phyloP scores from a whole-genome alignment of 2,329 filamentous ascomycete species.

The Colletotrichum sp. region DNA sequence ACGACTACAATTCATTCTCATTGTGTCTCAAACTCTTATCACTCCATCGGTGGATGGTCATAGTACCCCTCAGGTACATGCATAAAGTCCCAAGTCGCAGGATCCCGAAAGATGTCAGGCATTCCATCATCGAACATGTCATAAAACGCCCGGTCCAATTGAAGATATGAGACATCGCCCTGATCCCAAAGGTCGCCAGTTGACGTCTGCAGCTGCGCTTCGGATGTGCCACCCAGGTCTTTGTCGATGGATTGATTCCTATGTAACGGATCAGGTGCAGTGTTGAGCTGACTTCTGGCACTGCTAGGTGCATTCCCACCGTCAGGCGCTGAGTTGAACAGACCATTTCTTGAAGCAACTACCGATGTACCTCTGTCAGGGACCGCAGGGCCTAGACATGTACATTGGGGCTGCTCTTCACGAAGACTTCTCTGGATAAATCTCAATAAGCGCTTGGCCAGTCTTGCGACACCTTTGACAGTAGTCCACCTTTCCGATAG shows the following conservation, averaged over 20 bases:
- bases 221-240: not conserved
- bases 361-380: not conserved
- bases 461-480: conserved; percentile 14
- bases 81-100: not conserved
- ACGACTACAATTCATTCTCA: not conserved
- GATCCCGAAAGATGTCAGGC: conserved; percentile 17
- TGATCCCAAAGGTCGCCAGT: not conserved
- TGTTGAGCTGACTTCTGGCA: not conserved
- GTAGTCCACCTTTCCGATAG: conserved; percentile 19
- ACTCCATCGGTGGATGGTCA: not conserved
- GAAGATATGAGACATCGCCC: not conserved
- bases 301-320: not conserved
- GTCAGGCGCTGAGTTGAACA: not conserved
- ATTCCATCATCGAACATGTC: conserved; percentile 24
- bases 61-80: not conserved
- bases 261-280: not conserved
- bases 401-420: not conserved
- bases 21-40: not conserved
- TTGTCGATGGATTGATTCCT: not conserved
- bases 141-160: conserved; percentile 21
- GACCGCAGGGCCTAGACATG: not conserved
- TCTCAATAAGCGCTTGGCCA: conserved; percentile 8
- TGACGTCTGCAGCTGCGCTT: not conserved
- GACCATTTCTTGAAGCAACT: not conserved
- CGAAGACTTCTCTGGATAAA: not conserved